These are phyloP conservation scores for Caryopteris hybrid DNA, from an alignment of 305 asterid genomes.

Conservation along the genomic window DNA sequence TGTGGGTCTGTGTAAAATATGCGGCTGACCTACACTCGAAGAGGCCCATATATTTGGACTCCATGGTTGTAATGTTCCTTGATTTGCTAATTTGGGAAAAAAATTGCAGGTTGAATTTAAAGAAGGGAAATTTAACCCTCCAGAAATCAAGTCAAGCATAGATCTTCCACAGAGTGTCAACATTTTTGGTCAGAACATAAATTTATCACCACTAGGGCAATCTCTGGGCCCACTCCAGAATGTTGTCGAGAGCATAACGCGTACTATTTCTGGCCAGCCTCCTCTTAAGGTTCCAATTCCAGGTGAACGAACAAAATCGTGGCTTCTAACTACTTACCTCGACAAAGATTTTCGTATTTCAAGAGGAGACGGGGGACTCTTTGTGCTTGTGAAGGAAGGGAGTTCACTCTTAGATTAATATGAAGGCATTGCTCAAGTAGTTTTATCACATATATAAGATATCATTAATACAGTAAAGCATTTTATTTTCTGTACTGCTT, in stretches of 20 bases:
- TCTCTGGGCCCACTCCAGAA: slow-evolving; percentile 64
- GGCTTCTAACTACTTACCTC: slow-evolving; percentile 83
- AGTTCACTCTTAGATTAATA: slow-evolving; percentile 65
- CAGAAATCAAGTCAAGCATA: slow-evolving; percentile 76
- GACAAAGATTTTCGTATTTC: slow-evolving; percentile 88
- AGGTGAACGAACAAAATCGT: slow-evolving; percentile 65
- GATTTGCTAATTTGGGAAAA: neutral
- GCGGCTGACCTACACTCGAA: no score
- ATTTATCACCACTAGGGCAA: slow-evolving; percentile 58
- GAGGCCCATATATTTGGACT: neutral
- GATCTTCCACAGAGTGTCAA: slow-evolving; percentile 69
- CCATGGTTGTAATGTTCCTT: neutral
- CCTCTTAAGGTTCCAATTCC: slow-evolving; percentile 85
- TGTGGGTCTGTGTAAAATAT: neutral
- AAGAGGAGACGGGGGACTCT: slow-evolving; percentile 95
- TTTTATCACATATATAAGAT: neutral
- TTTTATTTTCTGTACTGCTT: neutral
- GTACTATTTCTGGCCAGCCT: slow-evolving; percentile 74
- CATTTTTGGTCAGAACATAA: slow-evolving; percentile 78
- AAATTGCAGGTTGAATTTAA: slow-evolving; percentile 69
- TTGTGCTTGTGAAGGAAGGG: slow-evolving; percentile 96
- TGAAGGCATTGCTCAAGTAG: slow-evolving; percentile 13
- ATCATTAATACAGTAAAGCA: neutral
- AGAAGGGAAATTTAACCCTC: slow-evolving; percentile 85
- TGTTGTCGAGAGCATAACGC: slow-evolving; percentile 58